These are phyloP conservation scores for Botryotinia globosa DNA, from an alignment of 2,329 filamentous ascomycete species.

Conservation along the genomic window DNA sequence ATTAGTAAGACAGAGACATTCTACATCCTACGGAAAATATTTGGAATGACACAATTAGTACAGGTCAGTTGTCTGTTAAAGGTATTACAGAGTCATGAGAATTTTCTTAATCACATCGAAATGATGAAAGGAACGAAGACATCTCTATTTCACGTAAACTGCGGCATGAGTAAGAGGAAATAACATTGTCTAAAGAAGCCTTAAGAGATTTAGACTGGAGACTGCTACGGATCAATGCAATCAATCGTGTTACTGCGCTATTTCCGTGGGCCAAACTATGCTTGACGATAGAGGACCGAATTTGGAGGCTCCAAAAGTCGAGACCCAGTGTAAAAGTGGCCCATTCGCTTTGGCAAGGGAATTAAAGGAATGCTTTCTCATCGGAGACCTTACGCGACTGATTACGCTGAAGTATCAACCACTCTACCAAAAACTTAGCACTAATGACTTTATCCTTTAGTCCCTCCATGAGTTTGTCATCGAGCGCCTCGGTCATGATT, in stretches of 20 bases:
- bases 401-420: background rate
- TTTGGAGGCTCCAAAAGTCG: too few relatives aligned
- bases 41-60: background rate
- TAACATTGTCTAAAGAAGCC: too few relatives aligned
- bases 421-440: background rate
- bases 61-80: background rate
- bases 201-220: too few relatives aligned
- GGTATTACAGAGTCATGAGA: background rate
- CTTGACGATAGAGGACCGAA: background rate
- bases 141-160: background rate
- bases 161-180: background rate
- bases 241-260: too few relatives aligned
- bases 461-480: background rate
- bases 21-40: rapidly evolving
- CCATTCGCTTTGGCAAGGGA: background rate
- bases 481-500: background rate
- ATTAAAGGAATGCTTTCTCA: background rate
- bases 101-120: background rate
- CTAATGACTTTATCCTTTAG: constrained; percentile 5
- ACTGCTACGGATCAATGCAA: rapidly evolving
- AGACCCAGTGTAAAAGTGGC: too few relatives aligned
- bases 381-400: background rate
- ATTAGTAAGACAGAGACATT: background rate
- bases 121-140: background rate
- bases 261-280: background rate